phyloP scores from a whole-genome alignment of 1,139 yeast species.

The Candida buenavistaensis region DNA sequence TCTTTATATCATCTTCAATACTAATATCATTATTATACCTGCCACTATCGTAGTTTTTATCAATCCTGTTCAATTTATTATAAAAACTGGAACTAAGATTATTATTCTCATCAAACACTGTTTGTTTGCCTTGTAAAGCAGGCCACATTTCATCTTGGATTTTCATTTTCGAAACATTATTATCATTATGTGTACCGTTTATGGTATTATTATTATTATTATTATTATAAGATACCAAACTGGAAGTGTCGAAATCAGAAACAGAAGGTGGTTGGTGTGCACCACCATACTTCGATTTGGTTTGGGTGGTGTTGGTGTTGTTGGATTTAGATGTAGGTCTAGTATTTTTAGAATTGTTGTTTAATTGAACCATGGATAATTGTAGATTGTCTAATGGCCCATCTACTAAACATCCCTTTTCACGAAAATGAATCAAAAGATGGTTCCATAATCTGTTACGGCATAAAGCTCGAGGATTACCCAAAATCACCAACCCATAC shows the following conservation, averaged over 20 bases:
- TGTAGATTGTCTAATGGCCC: constrained; percentile 86
- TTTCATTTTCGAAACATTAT: background rate
- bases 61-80: constrained; percentile 34
- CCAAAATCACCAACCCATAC: constrained; percentile 78
- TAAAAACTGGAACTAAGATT: constrained; percentile 44
- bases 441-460: constrained; percentile 79
- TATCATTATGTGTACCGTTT: background rate
- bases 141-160: constrained; percentile 35
- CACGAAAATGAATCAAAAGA: constrained; percentile 74
- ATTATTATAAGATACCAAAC: constrained; percentile 47
- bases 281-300: too few species aligned
- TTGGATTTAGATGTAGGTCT: constrained; percentile 2
- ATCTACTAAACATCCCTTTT: constrained; percentile 85
- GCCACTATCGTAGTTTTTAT: constrained; percentile 19
- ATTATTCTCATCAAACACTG: constrained; percentile 10
- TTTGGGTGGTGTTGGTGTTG: constrained; percentile 7
- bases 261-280: too few species aligned
- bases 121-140: constrained; percentile 17
- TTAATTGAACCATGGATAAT: constrained; percentile 64
- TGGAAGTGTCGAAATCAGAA: constrained; percentile 45
- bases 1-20: constrained; percentile 49
- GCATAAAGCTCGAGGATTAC: constrained; percentile 79
- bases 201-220: constrained; percentile 27
- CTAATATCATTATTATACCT: constrained; percentile 25
- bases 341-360: constrained; percentile 10